phyloP scores from a whole-genome alignment of 139 green algal genomes.

The Chlorella sp. region DNA sequence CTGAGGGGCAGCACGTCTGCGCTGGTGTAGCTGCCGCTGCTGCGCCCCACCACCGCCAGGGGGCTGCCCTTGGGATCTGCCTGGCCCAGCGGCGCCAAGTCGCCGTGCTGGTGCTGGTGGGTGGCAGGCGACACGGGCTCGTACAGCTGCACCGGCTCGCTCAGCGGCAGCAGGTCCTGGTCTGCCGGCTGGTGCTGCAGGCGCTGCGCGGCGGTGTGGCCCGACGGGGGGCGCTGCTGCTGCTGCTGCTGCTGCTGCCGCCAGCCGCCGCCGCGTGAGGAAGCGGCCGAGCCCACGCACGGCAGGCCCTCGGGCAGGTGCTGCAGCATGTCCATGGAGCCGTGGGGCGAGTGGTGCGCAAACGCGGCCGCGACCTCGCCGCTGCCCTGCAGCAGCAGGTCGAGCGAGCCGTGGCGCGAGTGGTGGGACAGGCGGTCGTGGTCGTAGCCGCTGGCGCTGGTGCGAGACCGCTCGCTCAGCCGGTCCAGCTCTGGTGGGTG shows the following conservation, averaged over 20 bases:
- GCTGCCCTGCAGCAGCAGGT: too few relatives aligned
- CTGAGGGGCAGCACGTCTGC: neutral
- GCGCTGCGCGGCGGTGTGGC: neutral
- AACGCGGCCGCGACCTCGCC: neutral
- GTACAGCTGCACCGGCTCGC: conserved; percentile 11
- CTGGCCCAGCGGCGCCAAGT: too few relatives aligned
- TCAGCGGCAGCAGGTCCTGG: neutral
- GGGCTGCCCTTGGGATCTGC: too few relatives aligned
- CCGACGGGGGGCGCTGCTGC: neutral
- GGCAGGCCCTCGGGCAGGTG: conserved; percentile 22
- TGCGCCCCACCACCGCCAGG: too few relatives aligned
- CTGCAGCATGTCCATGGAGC: conserved; percentile 21
- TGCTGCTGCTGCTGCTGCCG: neutral
- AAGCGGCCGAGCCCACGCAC: neutral
- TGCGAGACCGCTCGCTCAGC: too few relatives aligned
- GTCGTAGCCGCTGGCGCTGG: too few relatives aligned
- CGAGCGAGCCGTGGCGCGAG: too few relatives aligned
- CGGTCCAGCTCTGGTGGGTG: too few relatives aligned
- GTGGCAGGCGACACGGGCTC: conserved; percentile 9
- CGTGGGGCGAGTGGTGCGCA: neutral
- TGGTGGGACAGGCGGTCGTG: too few relatives aligned
- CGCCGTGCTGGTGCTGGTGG: conserved; percentile 7
- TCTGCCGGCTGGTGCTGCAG: neutral
- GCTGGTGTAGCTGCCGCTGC: conserved; percentile 3
- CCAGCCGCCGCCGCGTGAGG: neutral